Conservation (phyloP, 257 asterid species). For the Solanum chmielewskii region DNA sequence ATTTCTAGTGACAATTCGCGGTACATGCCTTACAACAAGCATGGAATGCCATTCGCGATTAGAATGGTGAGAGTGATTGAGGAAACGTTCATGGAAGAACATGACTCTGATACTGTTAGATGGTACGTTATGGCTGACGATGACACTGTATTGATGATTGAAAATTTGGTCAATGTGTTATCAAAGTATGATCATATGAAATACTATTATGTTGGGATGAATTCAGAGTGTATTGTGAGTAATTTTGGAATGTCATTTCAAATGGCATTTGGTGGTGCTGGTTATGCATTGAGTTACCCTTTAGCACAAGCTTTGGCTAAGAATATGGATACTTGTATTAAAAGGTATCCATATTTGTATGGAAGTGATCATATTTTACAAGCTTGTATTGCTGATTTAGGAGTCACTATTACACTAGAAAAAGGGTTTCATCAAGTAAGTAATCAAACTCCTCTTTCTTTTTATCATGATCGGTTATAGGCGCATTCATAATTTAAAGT, state of each 20-base stretch:
- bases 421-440: slow-evolving; percentile 42
- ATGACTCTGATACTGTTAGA: not conserved
- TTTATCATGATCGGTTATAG: not conserved
- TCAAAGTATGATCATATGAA: slow-evolving; percentile 32
- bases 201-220: slow-evolving; percentile 39
- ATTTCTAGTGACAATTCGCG: slow-evolving; percentile 7
- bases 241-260: slow-evolving; percentile 30
- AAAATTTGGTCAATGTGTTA: slow-evolving; percentile 28
- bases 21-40: slow-evolving; percentile 1
- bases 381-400: slow-evolving; percentile 42
- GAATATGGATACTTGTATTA: slow-evolving; percentile 39
- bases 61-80: slow-evolving; percentile 8
- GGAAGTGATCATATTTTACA: slow-evolving; percentile 36
- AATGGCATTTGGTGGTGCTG: slow-evolving; percentile 32
- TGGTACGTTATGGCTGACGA: slow-evolving; percentile 47
- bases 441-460: not conserved
- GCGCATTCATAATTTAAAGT: not conserved
- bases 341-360: slow-evolving; percentile 24
- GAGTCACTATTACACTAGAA: slow-evolving; percentile 33
- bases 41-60: not conserved
- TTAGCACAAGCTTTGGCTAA: slow-evolving; percentile 39
- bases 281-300: slow-evolving; percentile 43
- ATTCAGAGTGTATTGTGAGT: slow-evolving; percentile 26
- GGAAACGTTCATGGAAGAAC: slow-evolving; percentile 6
- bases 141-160: slow-evolving; percentile 31